A percentile compares a stretch with the other conserved stretches of the same genome.
Conservation (phyloP, 2,329 filamentous ascomycete species). For the Bertia moriformis region DNA sequence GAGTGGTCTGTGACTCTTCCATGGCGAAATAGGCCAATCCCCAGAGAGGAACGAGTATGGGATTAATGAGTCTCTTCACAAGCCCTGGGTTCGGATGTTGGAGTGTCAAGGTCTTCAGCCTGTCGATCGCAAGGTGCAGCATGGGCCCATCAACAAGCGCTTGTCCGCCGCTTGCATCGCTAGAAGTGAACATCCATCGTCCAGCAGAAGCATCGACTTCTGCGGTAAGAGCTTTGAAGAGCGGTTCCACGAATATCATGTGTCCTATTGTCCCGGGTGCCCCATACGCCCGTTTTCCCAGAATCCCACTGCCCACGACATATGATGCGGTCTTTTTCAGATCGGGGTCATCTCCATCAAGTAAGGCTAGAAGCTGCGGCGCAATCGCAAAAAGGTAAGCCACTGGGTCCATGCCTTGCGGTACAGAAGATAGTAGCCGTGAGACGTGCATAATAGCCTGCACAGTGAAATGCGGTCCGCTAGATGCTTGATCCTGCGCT, state of each 20-base stretch:
- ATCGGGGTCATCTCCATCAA: constrained; percentile 21
- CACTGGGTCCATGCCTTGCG: constrained; percentile 16
- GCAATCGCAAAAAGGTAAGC: constrained; percentile 20
- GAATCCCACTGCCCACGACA: constrained; percentile 23
- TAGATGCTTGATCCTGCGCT: constrained; percentile 11
- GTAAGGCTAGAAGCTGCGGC: constrained; percentile 19
- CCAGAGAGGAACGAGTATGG: constrained; percentile 23
- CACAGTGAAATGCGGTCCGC: constrained; percentile 21
- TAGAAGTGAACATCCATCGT: constrained; percentile 12
- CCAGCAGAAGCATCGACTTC: constrained; percentile 10
- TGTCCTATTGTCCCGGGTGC: constrained; percentile 21
- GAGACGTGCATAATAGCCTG: constrained; percentile 26
- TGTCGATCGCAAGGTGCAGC: constrained; percentile 15
- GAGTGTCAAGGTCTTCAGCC: constrained; percentile 17
- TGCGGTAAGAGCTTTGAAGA: constrained; percentile 19
- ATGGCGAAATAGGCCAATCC: constrained; percentile 19
- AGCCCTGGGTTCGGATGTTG: constrained; percentile 25
- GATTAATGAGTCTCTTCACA: constrained; percentile 21
- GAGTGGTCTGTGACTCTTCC: constrained; percentile 9
- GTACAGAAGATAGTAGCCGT: constrained; percentile 22
- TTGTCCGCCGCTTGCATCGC: not conserved
- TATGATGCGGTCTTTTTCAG: constrained; percentile 23
- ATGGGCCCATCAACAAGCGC: constrained; percentile 11
- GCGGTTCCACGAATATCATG: constrained; percentile 21
- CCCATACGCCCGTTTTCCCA: constrained; percentile 20